phyloP scores from a whole-genome alignment of 768 basidiomycete genomes.

The Auriscalpium microsporum region DNA sequence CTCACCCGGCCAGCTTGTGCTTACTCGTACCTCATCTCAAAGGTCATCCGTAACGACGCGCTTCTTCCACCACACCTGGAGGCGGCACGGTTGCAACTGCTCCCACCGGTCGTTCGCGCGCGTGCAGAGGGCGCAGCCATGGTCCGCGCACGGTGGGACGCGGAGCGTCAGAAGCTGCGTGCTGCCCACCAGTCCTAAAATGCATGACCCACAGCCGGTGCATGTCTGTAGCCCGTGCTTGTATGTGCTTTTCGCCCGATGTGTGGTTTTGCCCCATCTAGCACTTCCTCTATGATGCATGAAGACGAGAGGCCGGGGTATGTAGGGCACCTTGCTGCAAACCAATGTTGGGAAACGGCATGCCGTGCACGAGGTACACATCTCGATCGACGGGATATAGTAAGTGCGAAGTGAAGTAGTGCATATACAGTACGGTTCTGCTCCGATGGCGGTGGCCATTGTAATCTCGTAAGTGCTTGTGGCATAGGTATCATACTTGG shows the following conservation, averaged over 20 bases:
- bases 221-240: not conserved
- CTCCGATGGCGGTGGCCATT: too few relatives aligned
- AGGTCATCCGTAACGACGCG: conserved; percentile 88
- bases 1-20: not conserved
- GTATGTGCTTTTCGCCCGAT: too few relatives aligned
- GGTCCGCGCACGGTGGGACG: conserved; percentile 71
- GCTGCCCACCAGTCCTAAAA: not conserved
- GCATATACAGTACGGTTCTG: not conserved
- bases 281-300: not conserved
- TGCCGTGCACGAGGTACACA: conserved; percentile 3
- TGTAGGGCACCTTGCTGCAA: too few relatives aligned
- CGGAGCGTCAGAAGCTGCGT: conserved; percentile 32
- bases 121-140: conserved; percentile 59
- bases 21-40: not conserved
- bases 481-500: conserved; percentile 1
- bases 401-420: not conserved
- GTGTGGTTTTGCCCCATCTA: not conserved
- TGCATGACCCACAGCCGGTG: not conserved
- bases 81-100: conserved; percentile 52
- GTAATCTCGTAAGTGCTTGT: not conserved
- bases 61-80: conserved; percentile 50
- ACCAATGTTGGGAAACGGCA: not conserved
- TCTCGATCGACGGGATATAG: not conserved
- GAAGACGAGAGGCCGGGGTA: too few relatives aligned
- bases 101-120: conserved; percentile 50